Conservation (phyloP, 1,139 yeast genomes). For the Yueomyces sp. region DNA sequence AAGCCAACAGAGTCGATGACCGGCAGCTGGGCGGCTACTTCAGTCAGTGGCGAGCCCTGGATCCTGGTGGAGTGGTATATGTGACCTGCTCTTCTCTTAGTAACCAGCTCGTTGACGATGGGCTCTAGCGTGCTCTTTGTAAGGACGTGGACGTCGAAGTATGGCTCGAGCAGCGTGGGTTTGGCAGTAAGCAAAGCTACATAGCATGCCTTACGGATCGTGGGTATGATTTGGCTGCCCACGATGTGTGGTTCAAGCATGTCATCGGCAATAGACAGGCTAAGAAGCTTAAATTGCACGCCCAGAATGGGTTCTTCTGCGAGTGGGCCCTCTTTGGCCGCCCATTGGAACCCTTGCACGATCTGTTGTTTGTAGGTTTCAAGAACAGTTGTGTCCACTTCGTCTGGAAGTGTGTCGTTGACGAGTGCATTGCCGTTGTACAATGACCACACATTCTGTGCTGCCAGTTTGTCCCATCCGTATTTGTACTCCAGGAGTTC, state of each 20-base stretch:
- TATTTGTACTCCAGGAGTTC: conserved; percentile 44
- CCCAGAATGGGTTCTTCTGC: conserved; percentile 73
- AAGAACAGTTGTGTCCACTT: conserved; percentile 47
- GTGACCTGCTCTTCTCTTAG: conserved; percentile 53
- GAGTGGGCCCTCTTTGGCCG: conserved; percentile 75
- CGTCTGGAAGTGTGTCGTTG: conserved; percentile 69
- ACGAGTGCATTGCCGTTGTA: conserved; percentile 46
- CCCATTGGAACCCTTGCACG: conserved; percentile 74
- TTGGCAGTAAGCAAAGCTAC: conserved; percentile 67
- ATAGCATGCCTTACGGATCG: conserved; percentile 75
- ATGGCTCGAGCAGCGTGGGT: conserved; percentile 77
- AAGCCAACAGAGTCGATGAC: conserved; percentile 85
- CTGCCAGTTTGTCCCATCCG: conserved; percentile 75
- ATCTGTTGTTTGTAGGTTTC: conserved; percentile 38
- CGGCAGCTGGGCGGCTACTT: conserved; percentile 57
- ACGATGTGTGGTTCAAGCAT: background rate
- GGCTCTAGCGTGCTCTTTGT: conserved; percentile 38
- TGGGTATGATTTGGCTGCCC: conserved; percentile 54
- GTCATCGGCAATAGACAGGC: conserved; percentile 35
- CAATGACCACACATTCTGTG: conserved; percentile 73
- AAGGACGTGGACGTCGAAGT: conserved; percentile 49
- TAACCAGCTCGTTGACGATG: conserved; percentile 40
- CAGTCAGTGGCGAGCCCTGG: conserved; percentile 61
- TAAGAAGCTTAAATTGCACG: conserved; percentile 61
- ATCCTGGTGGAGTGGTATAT: conserved; percentile 42